Base-by-base conservation (phyloP, 768 basidiomycete species). In the Phylloporus rhodoxanthus region DNA sequence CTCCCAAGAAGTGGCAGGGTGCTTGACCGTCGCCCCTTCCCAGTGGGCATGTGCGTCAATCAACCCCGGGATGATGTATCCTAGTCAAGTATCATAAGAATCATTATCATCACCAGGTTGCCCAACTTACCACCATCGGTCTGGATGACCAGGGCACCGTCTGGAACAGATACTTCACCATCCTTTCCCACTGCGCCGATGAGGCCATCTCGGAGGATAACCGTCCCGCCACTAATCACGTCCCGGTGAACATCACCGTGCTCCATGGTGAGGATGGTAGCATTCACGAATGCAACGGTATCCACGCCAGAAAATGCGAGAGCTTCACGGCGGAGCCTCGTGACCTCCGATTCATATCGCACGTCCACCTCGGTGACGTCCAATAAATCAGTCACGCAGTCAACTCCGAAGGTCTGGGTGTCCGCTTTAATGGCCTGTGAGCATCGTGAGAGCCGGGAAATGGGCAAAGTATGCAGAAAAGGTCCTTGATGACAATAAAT, bases 21-120 rank as follows among this genome's bases (percentile, higher is more conserved):
- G 78, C 28, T 70, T 69, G 26, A 70, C 74, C 0, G 30, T 55
- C 50, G 78, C 76, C 0, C 83, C 84, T 15, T 67, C 58, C 85
- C 85, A 87, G 50, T 88, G 86, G 3, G 85, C 85, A 56, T 88
- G 85, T 8, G 82, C 81, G 49, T 88, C 85, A 43, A 88, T 79
- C 61, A 86, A 87, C 2, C 85, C 86, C 14, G 85, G 85, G 4
- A 81, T 65, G 15, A 88, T 71, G 51, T 73, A 84, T 5, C 81
- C 85, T 87, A 30, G 8, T 7, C 40, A 36, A 43, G 11, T 43
- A 44, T 23, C 2, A 34, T 57, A 3, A 62, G 48, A 37, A 8
- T 30, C 5, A 36, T 19, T n/a, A 11, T 25, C 4, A 11, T 15
- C 1, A n/a, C 21, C 28, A 10, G 14, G 6, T 21, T 23, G 26